Conservation (phyloP, 2,329 filamentous ascomycete species). For the Diatrype stigma region DNA sequence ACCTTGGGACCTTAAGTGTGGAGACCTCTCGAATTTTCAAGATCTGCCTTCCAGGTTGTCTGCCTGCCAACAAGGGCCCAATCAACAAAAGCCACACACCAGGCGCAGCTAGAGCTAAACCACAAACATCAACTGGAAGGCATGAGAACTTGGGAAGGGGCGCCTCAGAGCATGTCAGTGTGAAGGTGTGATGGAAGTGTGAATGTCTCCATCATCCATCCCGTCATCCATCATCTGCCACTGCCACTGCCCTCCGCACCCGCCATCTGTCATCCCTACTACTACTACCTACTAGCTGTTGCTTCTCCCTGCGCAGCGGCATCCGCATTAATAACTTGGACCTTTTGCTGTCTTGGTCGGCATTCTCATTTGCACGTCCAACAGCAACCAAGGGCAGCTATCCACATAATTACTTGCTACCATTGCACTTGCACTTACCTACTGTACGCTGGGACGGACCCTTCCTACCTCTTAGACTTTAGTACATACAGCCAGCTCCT, state of each 20-base stretch:
- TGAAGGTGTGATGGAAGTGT: not conserved
- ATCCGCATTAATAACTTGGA: too few species aligned
- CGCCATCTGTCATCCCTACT: too few species aligned
- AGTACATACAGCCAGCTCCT: not conserved
- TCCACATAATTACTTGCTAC: too few species aligned
- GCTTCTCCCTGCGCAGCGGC: too few species aligned
- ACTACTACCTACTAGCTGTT: too few species aligned
- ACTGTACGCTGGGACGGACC: too few species aligned
- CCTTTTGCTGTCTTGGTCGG: too few species aligned
- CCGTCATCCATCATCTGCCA: too few species aligned
- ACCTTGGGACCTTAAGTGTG: not conserved
- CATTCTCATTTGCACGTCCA: not conserved
- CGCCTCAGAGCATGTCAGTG: too few species aligned
- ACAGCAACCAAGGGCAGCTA: too few species aligned
- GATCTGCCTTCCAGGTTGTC: too few species aligned
- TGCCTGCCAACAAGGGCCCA: slow-evolving; percentile 20
- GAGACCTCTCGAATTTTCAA: slow-evolving; percentile 10
- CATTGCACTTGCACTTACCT: not conserved
- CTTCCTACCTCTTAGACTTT: not conserved
- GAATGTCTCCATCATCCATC: not conserved
- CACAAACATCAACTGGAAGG: slow-evolving; percentile 26
- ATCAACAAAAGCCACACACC: slow-evolving; percentile 20
- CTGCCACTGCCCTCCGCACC: too few species aligned
- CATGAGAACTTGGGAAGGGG: not conserved
- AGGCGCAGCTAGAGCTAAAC: slow-evolving; percentile 15